Percentiles rank a stretch among this genome's conserved stretches.
Evolutionary conservation across 2,329 filamentous ascomycete species (phyloP).

Genomic region (Colletotrichum truncatum): DNA sequence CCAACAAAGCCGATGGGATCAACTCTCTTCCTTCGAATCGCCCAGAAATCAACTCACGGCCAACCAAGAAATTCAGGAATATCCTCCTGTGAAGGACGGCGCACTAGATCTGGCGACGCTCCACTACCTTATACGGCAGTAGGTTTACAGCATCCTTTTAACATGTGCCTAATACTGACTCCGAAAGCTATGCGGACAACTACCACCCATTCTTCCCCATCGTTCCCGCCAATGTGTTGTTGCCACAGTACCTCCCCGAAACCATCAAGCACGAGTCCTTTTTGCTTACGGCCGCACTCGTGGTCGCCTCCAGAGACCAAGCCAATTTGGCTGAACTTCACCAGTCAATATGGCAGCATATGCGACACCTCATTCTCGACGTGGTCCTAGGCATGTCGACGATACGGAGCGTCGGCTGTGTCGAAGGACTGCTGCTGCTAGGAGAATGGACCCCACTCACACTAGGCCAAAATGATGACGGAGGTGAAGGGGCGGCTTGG

Average conservation of each 20-base stretch:
- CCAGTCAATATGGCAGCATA: constrained; percentile 8
- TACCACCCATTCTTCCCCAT: constrained; percentile 78
- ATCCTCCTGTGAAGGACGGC: background rate
- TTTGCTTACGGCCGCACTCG: constrained; percentile 74
- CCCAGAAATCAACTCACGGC: background rate
- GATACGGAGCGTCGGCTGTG: constrained; percentile 63
- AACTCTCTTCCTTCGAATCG: background rate
- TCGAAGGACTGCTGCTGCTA: constrained; percentile 74
- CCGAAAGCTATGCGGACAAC: constrained; percentile 66
- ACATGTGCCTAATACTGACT: background rate
- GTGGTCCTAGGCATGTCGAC: constrained; percentile 2
- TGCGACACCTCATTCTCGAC: constrained; percentile 4
- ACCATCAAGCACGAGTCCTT: constrained; percentile 71
- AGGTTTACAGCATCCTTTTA: background rate
- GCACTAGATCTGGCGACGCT: background rate
- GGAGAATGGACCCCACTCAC: constrained; percentile 78
- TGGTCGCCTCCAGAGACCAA: constrained; percentile 76
- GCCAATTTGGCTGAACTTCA: background rate
- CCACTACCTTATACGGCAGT: background rate
- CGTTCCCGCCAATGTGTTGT: constrained; percentile 64
- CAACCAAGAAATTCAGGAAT: background rate
- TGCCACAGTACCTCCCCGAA: constrained; percentile 60
- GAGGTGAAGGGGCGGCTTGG: constrained; percentile 80
- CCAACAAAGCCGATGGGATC: background rate
- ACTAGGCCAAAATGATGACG: constrained; percentile 67